phyloP scores from a whole-genome alignment of 1,284 basidiomycete genomes.

The Termitomyces sp. region DNA sequence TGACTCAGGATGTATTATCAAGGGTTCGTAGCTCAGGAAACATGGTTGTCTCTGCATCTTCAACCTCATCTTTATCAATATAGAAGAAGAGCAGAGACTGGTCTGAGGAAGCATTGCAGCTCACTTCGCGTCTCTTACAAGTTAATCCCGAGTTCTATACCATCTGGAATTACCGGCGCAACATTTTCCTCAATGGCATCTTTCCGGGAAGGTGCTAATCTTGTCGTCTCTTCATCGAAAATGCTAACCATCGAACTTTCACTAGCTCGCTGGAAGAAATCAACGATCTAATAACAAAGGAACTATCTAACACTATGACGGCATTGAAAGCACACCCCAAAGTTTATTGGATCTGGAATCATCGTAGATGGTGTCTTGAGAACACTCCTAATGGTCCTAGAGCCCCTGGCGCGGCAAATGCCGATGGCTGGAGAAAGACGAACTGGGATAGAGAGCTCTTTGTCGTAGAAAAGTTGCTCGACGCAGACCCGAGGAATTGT shows the following conservation, averaged over 20 bases:
- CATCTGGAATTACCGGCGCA: conserved; percentile 86
- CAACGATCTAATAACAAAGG: conserved; percentile 61
- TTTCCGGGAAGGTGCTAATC: conserved; percentile 56
- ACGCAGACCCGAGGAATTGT: conserved; percentile 90
- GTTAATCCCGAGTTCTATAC: conserved; percentile 91
- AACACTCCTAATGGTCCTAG: conserved; percentile 71
- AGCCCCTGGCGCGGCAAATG: conserved; percentile 35
- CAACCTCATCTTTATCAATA: conserved; percentile 2
- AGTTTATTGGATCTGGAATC: conserved; percentile 97
- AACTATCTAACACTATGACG: conserved; percentile 76
- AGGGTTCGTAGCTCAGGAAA: conserved; percentile 44
- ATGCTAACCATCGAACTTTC: conserved; percentile 6
- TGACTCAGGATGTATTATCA: conserved; percentile 60
- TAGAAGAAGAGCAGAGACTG: conserved; percentile 69
- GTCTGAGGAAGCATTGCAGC: conserved; percentile 62
- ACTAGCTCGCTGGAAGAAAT: conserved; percentile 57
- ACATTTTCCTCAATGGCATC: conserved; percentile 69
- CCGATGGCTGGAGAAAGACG: conserved; percentile 62
- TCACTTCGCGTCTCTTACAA: conserved; percentile 74
- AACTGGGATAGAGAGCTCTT: conserved; percentile 82
- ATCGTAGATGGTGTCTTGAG: conserved; percentile 89
- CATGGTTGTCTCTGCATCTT: conserved; percentile 1
- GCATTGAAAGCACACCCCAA: conserved; percentile 85
- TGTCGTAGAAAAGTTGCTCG: conserved; percentile 86
- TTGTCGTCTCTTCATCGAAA: conserved; percentile 4